These are phyloP conservation scores for Rauvolfia tetraphylla DNA, from an alignment of 257 asterid genomes.

Conservation along the genomic window DNA sequence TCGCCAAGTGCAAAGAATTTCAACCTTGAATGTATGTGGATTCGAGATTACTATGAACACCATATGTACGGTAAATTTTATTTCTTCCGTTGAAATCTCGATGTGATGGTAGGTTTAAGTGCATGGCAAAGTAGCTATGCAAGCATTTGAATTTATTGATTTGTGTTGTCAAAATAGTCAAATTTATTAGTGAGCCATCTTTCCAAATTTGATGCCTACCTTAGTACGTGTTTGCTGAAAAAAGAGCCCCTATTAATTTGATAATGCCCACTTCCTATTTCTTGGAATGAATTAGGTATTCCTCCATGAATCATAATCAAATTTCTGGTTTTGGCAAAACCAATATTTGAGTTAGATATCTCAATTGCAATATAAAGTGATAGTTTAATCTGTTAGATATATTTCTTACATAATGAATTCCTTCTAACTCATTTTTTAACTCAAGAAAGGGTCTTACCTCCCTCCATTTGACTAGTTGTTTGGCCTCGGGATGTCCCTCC, in stretches of 20 bases:
- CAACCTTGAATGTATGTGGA: neutral
- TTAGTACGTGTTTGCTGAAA: neutral
- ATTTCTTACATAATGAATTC: too few relatives aligned
- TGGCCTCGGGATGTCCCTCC: too few relatives aligned
- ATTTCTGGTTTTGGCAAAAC: neutral
- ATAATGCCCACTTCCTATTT: neutral
- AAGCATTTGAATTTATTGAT: neutral
- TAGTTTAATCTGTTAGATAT: too few relatives aligned
- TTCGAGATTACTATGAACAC: neutral
- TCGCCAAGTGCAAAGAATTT: neutral
- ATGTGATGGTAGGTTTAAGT: neutral
- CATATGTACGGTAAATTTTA: too few relatives aligned
- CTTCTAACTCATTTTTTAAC: too few relatives aligned
- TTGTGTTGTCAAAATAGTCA: neutral
- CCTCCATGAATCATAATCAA: neutral
- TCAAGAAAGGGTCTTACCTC: too few relatives aligned
- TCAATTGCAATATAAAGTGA: too few relatives aligned
- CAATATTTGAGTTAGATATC: too few relatives aligned
- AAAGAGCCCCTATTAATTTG: neutral
- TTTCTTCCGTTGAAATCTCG: neutral
- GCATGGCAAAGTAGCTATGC: neutral
- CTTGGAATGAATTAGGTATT: neutral
- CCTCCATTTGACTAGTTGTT: too few relatives aligned
- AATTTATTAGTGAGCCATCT: too few relatives aligned
- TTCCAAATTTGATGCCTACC: too few relatives aligned